Base-by-base conservation (phyloP, 768 basidiomycete genomes). In the Lyophyllum semitale region DNA sequence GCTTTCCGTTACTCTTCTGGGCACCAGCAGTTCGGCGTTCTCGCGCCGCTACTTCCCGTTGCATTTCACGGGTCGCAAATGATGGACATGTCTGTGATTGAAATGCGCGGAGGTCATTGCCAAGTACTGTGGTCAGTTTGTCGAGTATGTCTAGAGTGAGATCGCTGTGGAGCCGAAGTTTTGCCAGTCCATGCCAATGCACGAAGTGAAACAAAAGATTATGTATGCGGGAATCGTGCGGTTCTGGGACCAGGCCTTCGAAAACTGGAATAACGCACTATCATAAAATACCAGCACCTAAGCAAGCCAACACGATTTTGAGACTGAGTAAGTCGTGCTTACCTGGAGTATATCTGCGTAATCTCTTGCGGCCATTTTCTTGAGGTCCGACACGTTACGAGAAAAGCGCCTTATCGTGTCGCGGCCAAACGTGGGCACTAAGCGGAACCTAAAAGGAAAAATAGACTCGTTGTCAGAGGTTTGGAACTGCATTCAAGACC, bases 301-400 rank as follows among this genome's bases (percentile, higher is more conserved):
- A n/a, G n/a, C n/a, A n/a, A n/a, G n/a, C n/a, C n/a, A n/a, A n/a
- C n/a, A 7, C 4, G 7, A n/a, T n/a, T n/a, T n/a, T n/a, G n/a
- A n/a, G n/a, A n/a, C n/a, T n/a, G n/a, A n/a, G n/a, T n/a, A n/a
- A n/a, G n/a, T n/a, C n/a, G n/a, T n/a, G n/a, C n/a, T n/a, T n/a
- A 61, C 73, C 62, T 74, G 71, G 0, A 74, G 54, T 1, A 72
- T 44, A 23, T 74, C 66, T 29, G 71, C 66, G 38, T 63, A 74
- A 35, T 74, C 62, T 0, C 53, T 54, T 7, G 68, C 72, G 8
- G 20, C 61, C 2, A 63, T 53, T 5, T 69, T 62, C 40, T 61
- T 59, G 48, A 68, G 50, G 8, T 66, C 63, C 0, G 65, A 59
- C 0, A 66, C 51, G 49, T 67, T 68, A 0, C 48, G 27, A 18